A percentile compares a stretch with the other conserved stretches of the same genome.
Evolutionary conservation across 768 basidiomycete genomes (phyloP).

Genomic region (Grammothele lineata): DNA sequence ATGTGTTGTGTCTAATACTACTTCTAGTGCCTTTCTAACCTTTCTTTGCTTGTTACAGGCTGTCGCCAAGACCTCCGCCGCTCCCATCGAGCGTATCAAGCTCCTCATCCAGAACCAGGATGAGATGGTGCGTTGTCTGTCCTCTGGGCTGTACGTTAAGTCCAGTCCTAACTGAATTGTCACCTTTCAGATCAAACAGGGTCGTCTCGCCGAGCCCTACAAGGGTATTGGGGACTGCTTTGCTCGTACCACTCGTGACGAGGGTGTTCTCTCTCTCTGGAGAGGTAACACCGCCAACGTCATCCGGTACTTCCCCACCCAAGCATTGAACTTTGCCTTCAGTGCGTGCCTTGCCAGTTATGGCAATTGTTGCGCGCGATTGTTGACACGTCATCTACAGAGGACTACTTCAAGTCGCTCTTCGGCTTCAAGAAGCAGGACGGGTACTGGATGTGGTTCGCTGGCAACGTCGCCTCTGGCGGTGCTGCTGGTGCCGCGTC

Average conservation of each 20-base stretch:
- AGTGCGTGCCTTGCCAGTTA: constrained; percentile 52
- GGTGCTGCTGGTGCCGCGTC: constrained; percentile 99
- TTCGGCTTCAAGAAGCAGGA: constrained; percentile 99
- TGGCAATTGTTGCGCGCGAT: constrained; percentile 4
- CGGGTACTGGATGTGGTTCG: constrained; percentile 98
- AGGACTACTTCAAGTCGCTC: constrained; percentile 98
- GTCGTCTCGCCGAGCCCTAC: constrained; percentile 94
- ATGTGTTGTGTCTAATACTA: constrained; percentile 27
- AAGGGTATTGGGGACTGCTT: constrained; percentile 96
- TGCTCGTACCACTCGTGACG: constrained; percentile 85
- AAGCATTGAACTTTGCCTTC: constrained; percentile 99
- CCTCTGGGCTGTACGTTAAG: background rate
- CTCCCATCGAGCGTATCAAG: constrained; percentile 99
- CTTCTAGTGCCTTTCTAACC: constrained; percentile 15
- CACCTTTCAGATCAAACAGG: constrained; percentile 86
- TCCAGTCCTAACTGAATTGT: background rate
- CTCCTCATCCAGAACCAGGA: constrained; percentile 98
- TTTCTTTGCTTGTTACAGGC: constrained; percentile 49
- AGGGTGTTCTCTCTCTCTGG: constrained; percentile 96
- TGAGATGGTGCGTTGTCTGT: constrained; percentile 80
- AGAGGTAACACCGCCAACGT: constrained; percentile 99
- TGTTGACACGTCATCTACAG: constrained; percentile 36
- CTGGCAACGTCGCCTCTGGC: constrained; percentile 96
- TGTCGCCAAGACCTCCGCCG: constrained; percentile 97
- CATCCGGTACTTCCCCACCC: constrained; percentile 99